Percentiles rank a stretch among this genome's conserved stretches.
These are phyloP conservation scores for Yamadazyma triangularis DNA, from an alignment of 1,139 yeast genomes.

Conservation along the genomic window DNA sequence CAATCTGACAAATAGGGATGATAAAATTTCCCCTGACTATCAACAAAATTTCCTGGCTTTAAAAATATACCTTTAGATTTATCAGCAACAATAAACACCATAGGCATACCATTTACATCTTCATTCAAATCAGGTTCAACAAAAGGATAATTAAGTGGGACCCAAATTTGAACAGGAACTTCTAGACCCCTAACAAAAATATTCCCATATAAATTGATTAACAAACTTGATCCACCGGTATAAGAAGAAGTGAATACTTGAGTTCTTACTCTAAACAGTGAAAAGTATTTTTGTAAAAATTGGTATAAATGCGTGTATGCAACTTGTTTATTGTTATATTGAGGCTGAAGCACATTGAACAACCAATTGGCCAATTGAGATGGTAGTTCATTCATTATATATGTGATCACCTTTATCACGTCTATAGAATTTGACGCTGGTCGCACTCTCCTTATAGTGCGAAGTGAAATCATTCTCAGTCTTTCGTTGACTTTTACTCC, in stretches of 20 bases:
- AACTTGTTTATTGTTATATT: constrained; percentile 47
- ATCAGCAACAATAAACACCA: constrained; percentile 54
- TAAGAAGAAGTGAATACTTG: constrained; percentile 56
- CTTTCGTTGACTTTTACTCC: no score
- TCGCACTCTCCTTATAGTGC: no score
- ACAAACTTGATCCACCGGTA: constrained; percentile 53
- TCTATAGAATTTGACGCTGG: no score
- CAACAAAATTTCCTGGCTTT: constrained; percentile 64
- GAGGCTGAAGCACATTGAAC: constrained; percentile 42
- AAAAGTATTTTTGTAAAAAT: constrained; percentile 46
- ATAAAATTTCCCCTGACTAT: constrained; percentile 68
- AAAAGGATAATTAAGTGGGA: constrained; percentile 67
- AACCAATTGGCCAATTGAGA: constrained; percentile 40
- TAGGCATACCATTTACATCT: constrained; percentile 47
- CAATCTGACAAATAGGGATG: constrained; percentile 66
- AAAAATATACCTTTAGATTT: constrained; percentile 33
- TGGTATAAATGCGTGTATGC: constrained; percentile 61
- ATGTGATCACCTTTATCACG: not conserved
- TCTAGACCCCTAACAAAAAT: constrained; percentile 19
- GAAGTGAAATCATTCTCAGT: no score
- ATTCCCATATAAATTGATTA: constrained; percentile 63
- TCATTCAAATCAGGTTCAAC: constrained; percentile 10
- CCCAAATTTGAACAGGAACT: constrained; percentile 72
- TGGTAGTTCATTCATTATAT: constrained; percentile 24
- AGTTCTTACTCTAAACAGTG: constrained; percentile 54